Evolutionary conservation across 768 basidiomycete genomes (phyloP).

Genomic region (Amanita thiersii): DNA sequence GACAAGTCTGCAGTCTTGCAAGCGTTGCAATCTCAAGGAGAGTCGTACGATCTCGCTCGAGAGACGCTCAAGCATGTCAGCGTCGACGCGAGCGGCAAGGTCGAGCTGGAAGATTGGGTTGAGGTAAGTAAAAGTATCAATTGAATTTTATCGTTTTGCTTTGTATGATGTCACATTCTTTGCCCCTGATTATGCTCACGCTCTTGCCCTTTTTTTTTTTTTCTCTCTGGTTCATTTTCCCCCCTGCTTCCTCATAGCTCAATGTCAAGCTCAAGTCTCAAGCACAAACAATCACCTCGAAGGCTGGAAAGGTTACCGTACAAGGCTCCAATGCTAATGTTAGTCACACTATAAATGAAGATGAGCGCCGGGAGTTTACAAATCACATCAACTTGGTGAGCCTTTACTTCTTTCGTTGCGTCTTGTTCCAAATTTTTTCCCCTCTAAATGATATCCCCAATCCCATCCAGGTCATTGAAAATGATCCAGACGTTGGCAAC

Average conservation of each 20-base stretch:
- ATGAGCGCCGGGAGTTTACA: slow-evolving; percentile 93
- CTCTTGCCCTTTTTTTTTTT: slow-evolving; percentile 4
- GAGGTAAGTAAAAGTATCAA: slow-evolving; percentile 52
- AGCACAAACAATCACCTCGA: slow-evolving; percentile 42
- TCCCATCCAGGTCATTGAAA: slow-evolving; percentile 69
- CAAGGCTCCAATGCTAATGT: slow-evolving; percentile 93
- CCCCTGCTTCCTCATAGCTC: slow-evolving; percentile 40
- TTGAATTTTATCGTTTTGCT: slow-evolving; percentile 7
- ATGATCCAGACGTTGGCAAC: slow-evolving; percentile 75
- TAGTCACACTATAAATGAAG: slow-evolving; percentile 96
- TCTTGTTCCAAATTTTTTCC: slow-evolving; percentile 5
- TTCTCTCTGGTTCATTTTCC: too few species aligned
- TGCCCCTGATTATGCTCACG: not conserved
- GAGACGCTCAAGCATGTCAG: slow-evolving; percentile 91
- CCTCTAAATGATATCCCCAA: not conserved
- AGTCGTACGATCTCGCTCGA: slow-evolving; percentile 84
- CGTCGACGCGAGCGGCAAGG: slow-evolving; percentile 90
- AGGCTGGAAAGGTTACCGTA: slow-evolving; percentile 87
- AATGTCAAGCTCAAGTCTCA: slow-evolving; percentile 71
- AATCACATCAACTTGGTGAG: slow-evolving; percentile 93
- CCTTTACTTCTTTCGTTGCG: slow-evolving; percentile 5
- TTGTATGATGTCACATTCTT: not conserved
- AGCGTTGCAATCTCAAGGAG: slow-evolving; percentile 68
- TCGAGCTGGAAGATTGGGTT: slow-evolving; percentile 97
- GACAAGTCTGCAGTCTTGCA: slow-evolving; percentile 79